Base-by-base conservation (phyloP, 169 alveolate genomes). In the Eimeria falciformis region DNA sequence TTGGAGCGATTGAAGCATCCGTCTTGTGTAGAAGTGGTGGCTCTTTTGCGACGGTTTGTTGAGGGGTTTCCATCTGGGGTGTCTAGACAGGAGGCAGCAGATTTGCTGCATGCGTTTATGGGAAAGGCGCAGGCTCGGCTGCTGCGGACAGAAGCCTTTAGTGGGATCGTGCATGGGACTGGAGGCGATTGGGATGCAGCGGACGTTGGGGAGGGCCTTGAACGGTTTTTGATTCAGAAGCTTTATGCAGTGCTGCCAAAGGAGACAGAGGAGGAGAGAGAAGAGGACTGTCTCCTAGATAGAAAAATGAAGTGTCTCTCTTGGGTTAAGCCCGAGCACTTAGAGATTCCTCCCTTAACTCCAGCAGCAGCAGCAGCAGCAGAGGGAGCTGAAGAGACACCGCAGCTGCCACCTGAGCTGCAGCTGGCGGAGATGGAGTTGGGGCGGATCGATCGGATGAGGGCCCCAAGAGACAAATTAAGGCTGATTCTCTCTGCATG, bases 1-100 rank as follows among this genome's bases (percentile, higher is more conserved):
- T 79, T 90, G 55, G 91, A 90, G 14, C 82, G 85, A 17, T 79
- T 90, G 65, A 90, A 90, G 56, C 82, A 90, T 58, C 93, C 93
- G 1, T 77, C 91, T 11, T 90, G 93, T 25, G 29, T 68, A 3
- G 77, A 18, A 12, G 90, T 75, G 27, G 93, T 90, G 29, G 82
- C 78, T 5, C 23, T 46, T 1, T 65, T 90, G 83, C 62, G 47
- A 17, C 46, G 93, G 11, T 90, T 90, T 21, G 93, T 90, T 43
- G 93, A 90, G 81, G 29, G 37, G 17, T 90, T 90, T 75, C 93
- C 82, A 1, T 3, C 47, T 21, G 25, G 45, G 11, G 45, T 75
- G 25, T 29, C 91, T 1, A 58, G 91, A 3, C 84, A 17, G 47
- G 77, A 90, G 23, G 93, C 90, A 5, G 93, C 93, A 7, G 47